Percentiles rank a stretch among this genome's conserved stretches.
Evolutionary conservation across 495 filamentous ascomycete genomes (phyloP).

Genomic region (Chaetomium cochliodes): DNA sequence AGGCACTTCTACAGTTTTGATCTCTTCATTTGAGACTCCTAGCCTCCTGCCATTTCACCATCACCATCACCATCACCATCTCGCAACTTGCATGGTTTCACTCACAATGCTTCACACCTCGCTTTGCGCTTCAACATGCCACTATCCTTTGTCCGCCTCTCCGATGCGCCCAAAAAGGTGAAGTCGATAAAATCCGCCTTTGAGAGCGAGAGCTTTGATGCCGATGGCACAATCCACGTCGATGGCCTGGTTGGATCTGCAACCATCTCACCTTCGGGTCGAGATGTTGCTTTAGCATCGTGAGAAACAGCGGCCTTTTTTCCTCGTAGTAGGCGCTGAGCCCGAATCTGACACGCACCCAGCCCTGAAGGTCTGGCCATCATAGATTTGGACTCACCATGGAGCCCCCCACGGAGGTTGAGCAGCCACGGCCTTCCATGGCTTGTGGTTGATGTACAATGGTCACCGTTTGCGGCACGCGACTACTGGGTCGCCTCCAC

Average conservation of each 20-base stretch:
- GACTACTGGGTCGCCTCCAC: constrained; percentile 94
- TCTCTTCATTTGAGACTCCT: background rate
- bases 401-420: constrained; percentile 82
- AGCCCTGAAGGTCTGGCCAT: constrained; percentile 79
- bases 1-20: background rate
- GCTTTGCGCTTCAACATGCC: constrained; percentile 37
- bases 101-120: constrained; percentile 15
- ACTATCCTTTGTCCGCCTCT: constrained; percentile 40
- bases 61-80: background rate
- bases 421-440: constrained; percentile 80
- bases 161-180: constrained; percentile 46
- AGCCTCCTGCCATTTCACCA: no score
- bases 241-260: constrained; percentile 61
- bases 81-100: background rate
- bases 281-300: constrained; percentile 90
- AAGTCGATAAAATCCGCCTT: constrained; percentile 64
- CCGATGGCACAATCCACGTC: constrained; percentile 79
- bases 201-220: constrained; percentile 83
- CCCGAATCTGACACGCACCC: constrained; percentile 34
- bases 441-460: constrained; percentile 97
- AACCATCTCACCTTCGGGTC: constrained; percentile 86
- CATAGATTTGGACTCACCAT: constrained; percentile 89
- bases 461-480: constrained; percentile 87
- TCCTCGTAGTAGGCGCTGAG: background rate
- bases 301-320: constrained; percentile 42